Base-by-base conservation (phyloP, 805 yeast species). In the Vanderwaltozyma yarrowii region DNA sequence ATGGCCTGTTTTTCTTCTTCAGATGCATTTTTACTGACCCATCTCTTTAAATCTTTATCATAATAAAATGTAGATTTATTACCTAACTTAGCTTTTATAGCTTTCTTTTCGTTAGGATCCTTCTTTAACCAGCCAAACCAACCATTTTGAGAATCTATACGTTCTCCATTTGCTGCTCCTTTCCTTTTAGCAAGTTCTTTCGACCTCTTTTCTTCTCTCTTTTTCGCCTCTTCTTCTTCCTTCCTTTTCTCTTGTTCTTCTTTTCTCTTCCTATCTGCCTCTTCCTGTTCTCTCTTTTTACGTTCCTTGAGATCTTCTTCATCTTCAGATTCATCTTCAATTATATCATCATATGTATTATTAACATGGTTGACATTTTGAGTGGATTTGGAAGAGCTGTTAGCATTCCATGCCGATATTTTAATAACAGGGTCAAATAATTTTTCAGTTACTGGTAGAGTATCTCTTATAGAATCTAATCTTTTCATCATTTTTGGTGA, bases 21-120 rank as follows among this genome's bases (percentile, higher is more conserved):
- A 19, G 78, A 73, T 4, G 74, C 76, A 44, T 76, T 73, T 39
- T 73, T 74, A 53, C 85, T 79, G 37, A 92, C 75, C 96, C 96
- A 92, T 51, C 95, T 73, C 56, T 80, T 78, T 53, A 81, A 70
- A 42, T 81, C 76, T 50, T 84, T 89, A 62, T 88, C 95, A 57
- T 76, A 92, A 51, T 74, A 72, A 54, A 92, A 80, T 14, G 73
- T 66, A 24, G 52, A 50, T 42, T 76, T 71, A 40, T 81, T 84
- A 11, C 97, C 98, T 37, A 92, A 63, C 47, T 92, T 86, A 27
- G 96, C 97, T 45, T 76, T 74, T 44, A 78, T 71, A 0, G 87
- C 82, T 52, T 83, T 84, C 29, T 84, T 85, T 37, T 75, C 83
- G 33, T 74, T 78, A 21, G 74, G 71, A 32, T 69, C 70, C 67